Conservation (phyloP, 306 rosid species). For the Quercus alba region DNA sequence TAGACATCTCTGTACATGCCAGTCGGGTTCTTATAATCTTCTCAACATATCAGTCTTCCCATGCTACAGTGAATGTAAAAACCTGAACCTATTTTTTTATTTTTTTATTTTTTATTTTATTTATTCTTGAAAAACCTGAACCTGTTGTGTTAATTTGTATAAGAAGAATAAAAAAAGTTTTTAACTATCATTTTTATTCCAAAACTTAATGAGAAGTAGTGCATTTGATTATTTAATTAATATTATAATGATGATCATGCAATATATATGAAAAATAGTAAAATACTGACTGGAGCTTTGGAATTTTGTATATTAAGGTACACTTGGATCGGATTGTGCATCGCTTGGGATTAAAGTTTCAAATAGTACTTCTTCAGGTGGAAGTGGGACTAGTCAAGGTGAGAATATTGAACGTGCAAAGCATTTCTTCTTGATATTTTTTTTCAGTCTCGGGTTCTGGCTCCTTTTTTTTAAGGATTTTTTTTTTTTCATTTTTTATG, state of each 20-base stretch:
- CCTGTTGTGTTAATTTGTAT: no score
- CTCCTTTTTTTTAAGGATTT: not conserved
- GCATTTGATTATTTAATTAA: not conserved
- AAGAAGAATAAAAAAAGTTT: no score
- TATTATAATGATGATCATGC: not conserved
- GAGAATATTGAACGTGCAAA: slow-evolving; percentile 2
- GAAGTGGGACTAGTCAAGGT: slow-evolving; percentile 31
- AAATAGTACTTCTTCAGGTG: slow-evolving; percentile 23
- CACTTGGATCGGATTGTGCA: slow-evolving; percentile 70
- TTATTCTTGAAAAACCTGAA: not conserved
- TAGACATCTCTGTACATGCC: slow-evolving; percentile 49
- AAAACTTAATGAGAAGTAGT: no score
- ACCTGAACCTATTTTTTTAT: not conserved
- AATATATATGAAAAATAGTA: not conserved
- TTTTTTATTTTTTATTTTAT: not conserved
- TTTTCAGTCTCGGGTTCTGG: not conserved
- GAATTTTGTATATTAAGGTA: slow-evolving; percentile 40
- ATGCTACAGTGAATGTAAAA: slow-evolving; percentile 73
- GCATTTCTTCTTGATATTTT: not conserved
- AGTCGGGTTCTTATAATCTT: slow-evolving; percentile 47
- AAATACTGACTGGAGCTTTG: not conserved
- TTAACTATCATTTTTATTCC: no score
- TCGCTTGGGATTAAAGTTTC: slow-evolving; percentile 70
- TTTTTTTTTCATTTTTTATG: not conserved
- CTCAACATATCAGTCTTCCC: slow-evolving; percentile 59